These are phyloP conservation scores for Rachicladosporium sp. DNA, from an alignment of 2,329 filamentous ascomycete species.

Conservation along the genomic window DNA sequence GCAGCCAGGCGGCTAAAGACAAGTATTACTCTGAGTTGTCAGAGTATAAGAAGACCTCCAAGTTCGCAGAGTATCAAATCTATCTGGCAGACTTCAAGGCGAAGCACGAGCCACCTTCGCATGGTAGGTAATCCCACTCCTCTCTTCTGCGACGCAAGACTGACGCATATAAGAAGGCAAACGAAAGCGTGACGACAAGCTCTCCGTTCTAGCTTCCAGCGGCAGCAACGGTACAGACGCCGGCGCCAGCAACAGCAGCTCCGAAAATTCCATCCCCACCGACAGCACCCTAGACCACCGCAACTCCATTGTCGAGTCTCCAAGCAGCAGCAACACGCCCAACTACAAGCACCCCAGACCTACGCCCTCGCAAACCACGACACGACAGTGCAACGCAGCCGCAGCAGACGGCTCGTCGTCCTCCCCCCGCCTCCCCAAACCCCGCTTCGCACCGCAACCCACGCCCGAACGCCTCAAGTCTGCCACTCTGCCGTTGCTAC, in stretches of 20 bases:
- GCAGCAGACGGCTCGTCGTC: no score
- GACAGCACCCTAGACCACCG: no score
- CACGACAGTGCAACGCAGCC: no score
- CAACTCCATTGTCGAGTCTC: no score
- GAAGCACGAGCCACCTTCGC: conserved; percentile 38
- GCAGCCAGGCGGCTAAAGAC: conserved; percentile 62
- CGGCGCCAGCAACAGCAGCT: no score
- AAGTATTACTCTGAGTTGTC: conserved; percentile 60
- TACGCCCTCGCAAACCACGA: no score
- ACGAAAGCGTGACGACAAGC: conserved; percentile 2
- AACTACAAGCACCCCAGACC: no score
- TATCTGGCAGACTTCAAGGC: conserved; percentile 70
- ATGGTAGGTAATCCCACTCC: not conserved
- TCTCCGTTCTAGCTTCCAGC: not conserved
- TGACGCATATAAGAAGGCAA: conserved; percentile 1
- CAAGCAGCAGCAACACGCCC: no score
- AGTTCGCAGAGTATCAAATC: conserved; percentile 55
- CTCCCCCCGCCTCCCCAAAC: conserved; percentile 2
- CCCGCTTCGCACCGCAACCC: not conserved
- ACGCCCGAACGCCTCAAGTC: no score
- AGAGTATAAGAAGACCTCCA: conserved; percentile 64
- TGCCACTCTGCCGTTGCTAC: not conserved
- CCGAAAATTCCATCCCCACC: no score
- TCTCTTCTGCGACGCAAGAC: not conserved
- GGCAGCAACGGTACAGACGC: not conserved